These are phyloP conservation scores for Pseudopediastrum boryanum DNA, from an alignment of 139 green algal genomes.

Conservation along the genomic window DNA sequence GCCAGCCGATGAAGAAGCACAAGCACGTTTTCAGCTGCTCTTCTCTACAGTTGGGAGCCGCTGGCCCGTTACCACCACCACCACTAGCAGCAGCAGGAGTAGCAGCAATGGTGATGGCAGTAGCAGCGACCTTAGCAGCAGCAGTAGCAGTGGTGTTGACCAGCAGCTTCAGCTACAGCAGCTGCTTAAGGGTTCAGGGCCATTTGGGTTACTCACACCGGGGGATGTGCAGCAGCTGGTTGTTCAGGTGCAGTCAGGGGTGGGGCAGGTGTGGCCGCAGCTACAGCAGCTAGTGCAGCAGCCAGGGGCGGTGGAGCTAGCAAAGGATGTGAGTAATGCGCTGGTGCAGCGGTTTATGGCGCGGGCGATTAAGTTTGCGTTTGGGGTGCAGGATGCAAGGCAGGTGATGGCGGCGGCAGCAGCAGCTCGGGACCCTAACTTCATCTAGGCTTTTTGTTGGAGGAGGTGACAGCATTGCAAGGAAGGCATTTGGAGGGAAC, in stretches of 20 bases:
- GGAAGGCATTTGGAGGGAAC: no score
- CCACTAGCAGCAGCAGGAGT: neutral
- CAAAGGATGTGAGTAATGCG: conserved; percentile 57
- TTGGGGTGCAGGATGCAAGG: conserved; percentile 33
- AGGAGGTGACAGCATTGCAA: no score
- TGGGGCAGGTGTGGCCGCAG: conserved; percentile 3
- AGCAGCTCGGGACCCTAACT: no score
- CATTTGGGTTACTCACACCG: conserved; percentile 53
- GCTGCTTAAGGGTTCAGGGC: conserved; percentile 44
- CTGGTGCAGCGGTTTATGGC: conserved; percentile 71
- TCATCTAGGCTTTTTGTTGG: no score
- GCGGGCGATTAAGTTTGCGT: conserved; percentile 74
- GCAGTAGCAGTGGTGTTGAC: neutral
- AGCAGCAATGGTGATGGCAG: neutral
- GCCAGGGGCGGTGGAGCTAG: conserved; percentile 67
- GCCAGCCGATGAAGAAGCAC: conserved; percentile 52
- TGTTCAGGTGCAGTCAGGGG: conserved; percentile 30
- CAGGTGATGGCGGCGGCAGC: neutral
- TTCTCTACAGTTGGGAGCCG: conserved; percentile 12
- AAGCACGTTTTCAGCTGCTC: conserved; percentile 58
- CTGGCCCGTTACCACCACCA: neutral
- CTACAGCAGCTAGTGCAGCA: conserved; percentile 48
- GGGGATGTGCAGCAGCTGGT: conserved; percentile 43
- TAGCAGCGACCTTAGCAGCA: neutral
- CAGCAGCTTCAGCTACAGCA: neutral